phyloP scores from a whole-genome alignment of 2,329 filamentous ascomycete genomes.

The Alternaria viburni region DNA sequence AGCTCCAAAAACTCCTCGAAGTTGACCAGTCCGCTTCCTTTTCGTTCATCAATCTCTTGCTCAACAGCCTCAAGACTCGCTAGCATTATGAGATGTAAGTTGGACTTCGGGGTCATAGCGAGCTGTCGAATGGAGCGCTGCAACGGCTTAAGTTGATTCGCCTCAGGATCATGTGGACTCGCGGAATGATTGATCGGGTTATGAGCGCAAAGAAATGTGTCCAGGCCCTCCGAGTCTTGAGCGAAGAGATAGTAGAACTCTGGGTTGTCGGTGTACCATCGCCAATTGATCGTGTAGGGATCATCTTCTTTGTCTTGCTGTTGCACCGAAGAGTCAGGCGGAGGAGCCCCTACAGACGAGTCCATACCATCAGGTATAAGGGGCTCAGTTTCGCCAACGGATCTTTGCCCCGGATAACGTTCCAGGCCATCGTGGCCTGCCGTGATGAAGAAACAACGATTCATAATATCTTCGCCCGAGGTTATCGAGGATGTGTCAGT shows the following conservation, averaged over 20 bases:
- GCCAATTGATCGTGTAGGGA: neutral
- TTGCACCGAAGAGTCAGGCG: neutral
- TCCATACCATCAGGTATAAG: neutral
- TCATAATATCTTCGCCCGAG: neutral
- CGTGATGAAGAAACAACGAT: conserved; percentile 2
- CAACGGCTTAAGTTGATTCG: conserved; percentile 18
- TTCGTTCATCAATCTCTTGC: conserved; percentile 70
- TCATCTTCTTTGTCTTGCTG: neutral
- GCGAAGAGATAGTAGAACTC: conserved; percentile 19
- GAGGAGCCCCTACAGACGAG: neutral
- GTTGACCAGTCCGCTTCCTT: conserved; percentile 79
- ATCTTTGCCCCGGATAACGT: neutral
- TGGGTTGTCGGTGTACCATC: conserved; percentile 24
- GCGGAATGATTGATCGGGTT: conserved; percentile 9
- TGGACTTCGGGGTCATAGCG: conserved; percentile 22
- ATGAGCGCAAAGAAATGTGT: neutral
- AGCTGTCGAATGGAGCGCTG: conserved; percentile 26
- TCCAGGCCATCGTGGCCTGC: conserved; percentile 1
- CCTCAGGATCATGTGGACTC: conserved; percentile 20
- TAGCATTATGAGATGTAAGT: conserved; percentile 46
- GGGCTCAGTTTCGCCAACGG: neutral
- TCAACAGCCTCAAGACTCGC: conserved; percentile 68
- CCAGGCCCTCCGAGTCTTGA: neutral
- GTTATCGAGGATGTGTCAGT: conserved; percentile 5
- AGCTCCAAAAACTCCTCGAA: conserved; percentile 80